A percentile compares a stretch with the other conserved stretches of the same genome.
phyloP scores from a whole-genome alignment of 1,284 basidiomycete species.

The Tilletiaria anomala region DNA sequence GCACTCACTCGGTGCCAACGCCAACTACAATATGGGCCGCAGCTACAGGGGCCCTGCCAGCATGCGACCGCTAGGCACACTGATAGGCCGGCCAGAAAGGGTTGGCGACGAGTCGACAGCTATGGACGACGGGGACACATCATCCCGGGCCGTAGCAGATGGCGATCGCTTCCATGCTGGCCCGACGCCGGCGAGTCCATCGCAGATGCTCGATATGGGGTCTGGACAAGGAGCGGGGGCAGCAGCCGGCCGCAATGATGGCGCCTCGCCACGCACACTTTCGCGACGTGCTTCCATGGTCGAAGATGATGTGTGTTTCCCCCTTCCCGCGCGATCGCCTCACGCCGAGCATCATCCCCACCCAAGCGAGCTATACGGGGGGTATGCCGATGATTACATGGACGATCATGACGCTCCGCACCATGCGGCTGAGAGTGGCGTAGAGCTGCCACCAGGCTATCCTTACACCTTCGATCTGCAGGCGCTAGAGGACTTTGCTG shows the following conservation, averaged over 20 bases:
- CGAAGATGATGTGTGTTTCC: slow-evolving; percentile 38
- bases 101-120: no score
- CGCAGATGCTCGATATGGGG: slow-evolving; percentile 1
- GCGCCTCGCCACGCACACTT: slow-evolving; percentile 9
- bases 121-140: no score
- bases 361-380: no score
- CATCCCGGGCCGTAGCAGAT: no score
- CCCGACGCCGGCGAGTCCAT: not conserved
- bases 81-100: no score
- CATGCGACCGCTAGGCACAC: no score
- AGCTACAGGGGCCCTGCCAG: no score
- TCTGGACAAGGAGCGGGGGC: no score
- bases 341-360: not conserved
- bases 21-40: not conserved
- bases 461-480: slow-evolving; percentile 34
- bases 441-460: slow-evolving; percentile 18
- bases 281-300: slow-evolving; percentile 15
- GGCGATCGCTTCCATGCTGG: not conserved
- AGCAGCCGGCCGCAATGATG: slow-evolving; percentile 4
- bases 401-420: slow-evolving; percentile 3
- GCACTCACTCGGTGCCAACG: slow-evolving; percentile 15
- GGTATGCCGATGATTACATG: no score
- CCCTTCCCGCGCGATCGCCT: slow-evolving; percentile 9
- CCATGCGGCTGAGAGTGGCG: slow-evolving; percentile 3
- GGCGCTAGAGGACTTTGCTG: slow-evolving; percentile 29